Percentiles rank a stretch among this genome's conserved stretches.
Conservation (phyloP, 163 green algal species). For the Coccomyxa subellipsoidea region DNA sequence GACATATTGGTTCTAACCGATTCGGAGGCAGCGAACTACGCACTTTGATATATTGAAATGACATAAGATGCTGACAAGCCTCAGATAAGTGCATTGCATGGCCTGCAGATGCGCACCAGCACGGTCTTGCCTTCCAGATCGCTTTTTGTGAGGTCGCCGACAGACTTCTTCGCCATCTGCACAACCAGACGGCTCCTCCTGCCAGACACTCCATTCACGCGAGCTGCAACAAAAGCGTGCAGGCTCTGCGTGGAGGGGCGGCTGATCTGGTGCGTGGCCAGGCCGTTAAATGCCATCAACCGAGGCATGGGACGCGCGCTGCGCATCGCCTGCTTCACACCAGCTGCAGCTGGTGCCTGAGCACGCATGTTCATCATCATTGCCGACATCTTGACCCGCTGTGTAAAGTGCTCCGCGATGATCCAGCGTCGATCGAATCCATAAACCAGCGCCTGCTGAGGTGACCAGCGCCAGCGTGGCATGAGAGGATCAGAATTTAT, state of each 20-base stretch:
- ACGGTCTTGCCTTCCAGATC: constrained; percentile 38
- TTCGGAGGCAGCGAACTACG: neutral
- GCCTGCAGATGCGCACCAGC: constrained; percentile 13
- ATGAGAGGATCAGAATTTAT: neutral
- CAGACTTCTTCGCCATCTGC: constrained; percentile 30
- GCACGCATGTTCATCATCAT: constrained; percentile 5
- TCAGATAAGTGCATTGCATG: neutral
- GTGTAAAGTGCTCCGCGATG: neutral
- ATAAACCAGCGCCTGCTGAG: neutral
- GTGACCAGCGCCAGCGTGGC: neutral
- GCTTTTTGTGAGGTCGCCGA: constrained; percentile 30
- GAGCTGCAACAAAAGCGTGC: neutral
- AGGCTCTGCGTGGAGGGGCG: neutral
- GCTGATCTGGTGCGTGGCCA: neutral
- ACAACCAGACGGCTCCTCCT: neutral
- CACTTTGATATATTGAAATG: neutral
- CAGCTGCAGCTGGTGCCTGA: neutral
- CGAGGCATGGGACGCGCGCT: neutral
- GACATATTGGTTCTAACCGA: neutral
- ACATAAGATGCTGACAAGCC: neutral
- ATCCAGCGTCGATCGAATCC: neutral
- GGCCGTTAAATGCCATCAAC: neutral
- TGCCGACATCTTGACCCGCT: neutral
- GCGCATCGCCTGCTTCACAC: neutral
- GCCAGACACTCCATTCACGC: neutral